Conservation (phyloP, 1,284 basidiomycete species). For the Phylloporus sp. region DNA sequence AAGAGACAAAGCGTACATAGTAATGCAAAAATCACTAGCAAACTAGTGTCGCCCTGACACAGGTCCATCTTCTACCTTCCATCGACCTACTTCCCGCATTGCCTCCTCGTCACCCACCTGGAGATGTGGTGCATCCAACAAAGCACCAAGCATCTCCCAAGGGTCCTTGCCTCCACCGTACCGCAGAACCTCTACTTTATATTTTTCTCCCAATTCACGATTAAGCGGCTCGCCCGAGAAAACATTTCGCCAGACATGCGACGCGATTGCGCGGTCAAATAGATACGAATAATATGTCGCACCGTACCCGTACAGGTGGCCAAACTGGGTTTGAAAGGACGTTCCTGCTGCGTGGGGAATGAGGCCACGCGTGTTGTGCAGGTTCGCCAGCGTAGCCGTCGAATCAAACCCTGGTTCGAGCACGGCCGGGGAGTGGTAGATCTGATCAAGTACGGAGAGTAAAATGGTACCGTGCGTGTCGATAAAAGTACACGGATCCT, state of each 20-base stretch:
- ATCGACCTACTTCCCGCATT: conserved; percentile 89
- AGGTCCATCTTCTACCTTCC: conserved; percentile 81
- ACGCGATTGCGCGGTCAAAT: conserved; percentile 95
- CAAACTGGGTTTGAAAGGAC: conserved; percentile 94
- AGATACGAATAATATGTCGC: conserved; percentile 98
- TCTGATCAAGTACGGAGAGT: conserved; percentile 89
- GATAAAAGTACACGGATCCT: conserved; percentile 75
- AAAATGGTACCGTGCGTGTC: conserved; percentile 94
- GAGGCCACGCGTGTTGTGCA: conserved; percentile 77
- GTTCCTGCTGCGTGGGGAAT: conserved; percentile 85
- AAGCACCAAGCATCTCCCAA: conserved; percentile 88
- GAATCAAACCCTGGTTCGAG: conserved; percentile 71
- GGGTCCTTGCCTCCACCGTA: conserved; percentile 93
- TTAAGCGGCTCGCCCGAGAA: conserved; percentile 74
- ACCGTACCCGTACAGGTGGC: conserved; percentile 95
- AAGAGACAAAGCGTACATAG: background rate
- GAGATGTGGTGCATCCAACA: conserved; percentile 73
- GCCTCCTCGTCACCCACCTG: conserved; percentile 77
- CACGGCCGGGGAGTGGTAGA: conserved; percentile 83
- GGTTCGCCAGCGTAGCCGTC: conserved; percentile 67
- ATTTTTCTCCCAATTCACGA: conserved; percentile 76
- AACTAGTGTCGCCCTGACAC: conserved; percentile 59
- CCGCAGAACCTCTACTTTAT: conserved; percentile 78
- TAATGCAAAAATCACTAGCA: background rate
- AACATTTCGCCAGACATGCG: conserved; percentile 83